Evolutionary conservation across 78 protist species (phyloP).

Genomic region (Mastigamoeba balamuthi): DNA sequence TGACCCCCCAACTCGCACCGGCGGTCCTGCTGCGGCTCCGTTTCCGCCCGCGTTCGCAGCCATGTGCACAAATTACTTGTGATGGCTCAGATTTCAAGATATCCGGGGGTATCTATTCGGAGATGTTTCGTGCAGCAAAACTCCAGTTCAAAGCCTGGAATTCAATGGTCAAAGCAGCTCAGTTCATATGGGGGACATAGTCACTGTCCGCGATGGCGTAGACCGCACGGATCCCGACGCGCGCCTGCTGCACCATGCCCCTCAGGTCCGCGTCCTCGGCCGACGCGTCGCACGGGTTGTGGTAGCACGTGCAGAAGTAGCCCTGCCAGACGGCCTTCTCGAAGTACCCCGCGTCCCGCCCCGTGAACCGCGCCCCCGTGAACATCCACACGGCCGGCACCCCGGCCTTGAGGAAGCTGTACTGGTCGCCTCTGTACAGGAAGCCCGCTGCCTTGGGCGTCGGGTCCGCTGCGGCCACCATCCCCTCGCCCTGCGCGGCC

Average conservation of each 20-base stretch:
- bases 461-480: not conserved
- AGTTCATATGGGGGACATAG: too few relatives aligned
- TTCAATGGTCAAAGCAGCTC: too few relatives aligned
- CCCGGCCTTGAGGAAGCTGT: not conserved
- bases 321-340: not conserved
- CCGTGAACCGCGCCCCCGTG: not conserved
- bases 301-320: not conserved
- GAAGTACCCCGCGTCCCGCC: not conserved
- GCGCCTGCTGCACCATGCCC: not conserved
- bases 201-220: not conserved
- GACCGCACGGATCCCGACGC: not conserved
- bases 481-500: not conserved
- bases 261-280: not conserved
- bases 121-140: too few relatives aligned
- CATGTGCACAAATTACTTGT: too few relatives aligned
- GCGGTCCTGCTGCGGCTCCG: too few relatives aligned
- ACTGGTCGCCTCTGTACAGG: not conserved
- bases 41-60: too few relatives aligned
- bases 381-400: not conserved
- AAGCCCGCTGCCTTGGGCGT: not conserved
- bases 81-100: too few relatives aligned
- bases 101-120: too few relatives aligned
- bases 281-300: not conserved
- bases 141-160: too few relatives aligned
- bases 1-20: too few relatives aligned